Evolutionary conservation across 2,329 filamentous ascomycete genomes (phyloP).

Genomic region (Rugonectria rugulosa): DNA sequence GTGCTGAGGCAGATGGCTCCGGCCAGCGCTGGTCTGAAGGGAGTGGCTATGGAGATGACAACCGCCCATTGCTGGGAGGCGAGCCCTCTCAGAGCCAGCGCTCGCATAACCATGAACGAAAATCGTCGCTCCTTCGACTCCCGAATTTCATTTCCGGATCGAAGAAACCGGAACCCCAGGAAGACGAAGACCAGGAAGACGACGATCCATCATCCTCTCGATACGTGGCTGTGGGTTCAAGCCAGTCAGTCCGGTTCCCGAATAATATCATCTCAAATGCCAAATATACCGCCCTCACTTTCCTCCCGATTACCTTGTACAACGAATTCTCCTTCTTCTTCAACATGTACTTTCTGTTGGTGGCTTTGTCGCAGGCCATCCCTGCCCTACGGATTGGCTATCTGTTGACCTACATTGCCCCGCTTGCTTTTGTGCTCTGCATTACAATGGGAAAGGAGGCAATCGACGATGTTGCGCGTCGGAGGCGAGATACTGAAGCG

Average conservation of each 20-base stretch:
- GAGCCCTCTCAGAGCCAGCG: constrained; percentile 37
- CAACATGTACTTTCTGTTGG: constrained; percentile 98
- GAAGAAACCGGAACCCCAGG: constrained; percentile 45
- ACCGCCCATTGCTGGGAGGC: constrained; percentile 71
- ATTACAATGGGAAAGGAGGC: constrained; percentile 97
- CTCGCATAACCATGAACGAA: constrained; percentile 40
- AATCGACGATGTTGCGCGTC: constrained; percentile 86
- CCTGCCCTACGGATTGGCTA: constrained; percentile 91
- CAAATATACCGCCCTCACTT: constrained; percentile 95
- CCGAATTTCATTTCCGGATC: constrained; percentile 70
- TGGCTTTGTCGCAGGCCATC: constrained; percentile 92
- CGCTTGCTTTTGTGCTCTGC: constrained; percentile 86
- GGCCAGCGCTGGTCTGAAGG: constrained; percentile 66
- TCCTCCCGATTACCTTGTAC: constrained; percentile 92
- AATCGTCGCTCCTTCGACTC: constrained; percentile 64
- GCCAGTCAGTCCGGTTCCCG: constrained; percentile 79
- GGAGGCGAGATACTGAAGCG: constrained; percentile 88
- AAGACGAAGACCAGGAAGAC: constrained; percentile 59
- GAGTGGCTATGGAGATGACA: constrained; percentile 71
- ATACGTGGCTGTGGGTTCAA: constrained; percentile 76
- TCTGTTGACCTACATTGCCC: constrained; percentile 91
- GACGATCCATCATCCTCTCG: constrained; percentile 76
- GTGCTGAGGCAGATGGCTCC: constrained; percentile 65
- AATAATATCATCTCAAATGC: constrained; percentile 94
- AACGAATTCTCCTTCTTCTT: constrained; percentile 99